Percentiles rank a stretch among this genome's conserved stretches.
These are phyloP conservation scores for Tuber microsphaerosporum DNA, from an alignment of 495 filamentous ascomycete genomes.

Conservation along the genomic window DNA sequence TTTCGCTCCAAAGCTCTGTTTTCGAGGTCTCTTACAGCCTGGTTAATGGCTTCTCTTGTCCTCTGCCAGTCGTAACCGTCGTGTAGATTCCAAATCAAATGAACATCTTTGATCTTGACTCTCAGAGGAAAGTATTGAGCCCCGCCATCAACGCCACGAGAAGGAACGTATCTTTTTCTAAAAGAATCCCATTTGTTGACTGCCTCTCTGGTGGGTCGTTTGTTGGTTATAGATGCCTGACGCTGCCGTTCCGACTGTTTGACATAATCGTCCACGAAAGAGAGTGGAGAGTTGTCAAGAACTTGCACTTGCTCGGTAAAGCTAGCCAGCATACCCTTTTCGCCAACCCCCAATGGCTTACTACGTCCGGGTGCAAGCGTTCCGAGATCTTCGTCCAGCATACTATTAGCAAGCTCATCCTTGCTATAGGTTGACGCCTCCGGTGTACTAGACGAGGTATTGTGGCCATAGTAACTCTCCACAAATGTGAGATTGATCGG, in stretches of 20 bases:
- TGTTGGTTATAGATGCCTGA: constrained; percentile 5
- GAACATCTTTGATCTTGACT: constrained; percentile 72
- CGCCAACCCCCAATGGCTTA: constrained; percentile 49
- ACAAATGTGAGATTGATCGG: constrained; percentile 53
- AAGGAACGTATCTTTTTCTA: constrained; percentile 22
- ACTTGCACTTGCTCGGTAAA: constrained; percentile 55
- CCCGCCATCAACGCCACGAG: constrained; percentile 4
- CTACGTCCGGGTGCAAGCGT: constrained; percentile 41
- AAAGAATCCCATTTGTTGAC: constrained; percentile 30
- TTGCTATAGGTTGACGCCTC: constrained; percentile 36
- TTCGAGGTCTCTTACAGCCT: constrained; percentile 81
- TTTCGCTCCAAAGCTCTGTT: constrained; percentile 67
- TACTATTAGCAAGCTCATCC: constrained; percentile 48
- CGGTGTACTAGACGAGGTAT: constrained; percentile 5
- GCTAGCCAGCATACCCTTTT: constrained; percentile 57
- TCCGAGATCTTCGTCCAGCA: constrained; percentile 47
- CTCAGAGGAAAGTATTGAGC: constrained; percentile 54
- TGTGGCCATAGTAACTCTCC: constrained; percentile 54
- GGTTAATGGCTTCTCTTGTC: constrained; percentile 76
- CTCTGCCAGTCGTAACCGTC: constrained; percentile 95
- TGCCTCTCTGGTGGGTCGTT: constrained; percentile 15
- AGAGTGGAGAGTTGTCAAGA: constrained; percentile 45
- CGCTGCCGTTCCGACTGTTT: constrained; percentile 42
- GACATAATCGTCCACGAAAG: constrained; percentile 77
- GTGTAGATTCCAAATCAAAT: constrained; percentile 95